These are phyloP conservation scores for Glonium stellatum DNA, from an alignment of 495 filamentous ascomycete genomes.

Conservation along the genomic window DNA sequence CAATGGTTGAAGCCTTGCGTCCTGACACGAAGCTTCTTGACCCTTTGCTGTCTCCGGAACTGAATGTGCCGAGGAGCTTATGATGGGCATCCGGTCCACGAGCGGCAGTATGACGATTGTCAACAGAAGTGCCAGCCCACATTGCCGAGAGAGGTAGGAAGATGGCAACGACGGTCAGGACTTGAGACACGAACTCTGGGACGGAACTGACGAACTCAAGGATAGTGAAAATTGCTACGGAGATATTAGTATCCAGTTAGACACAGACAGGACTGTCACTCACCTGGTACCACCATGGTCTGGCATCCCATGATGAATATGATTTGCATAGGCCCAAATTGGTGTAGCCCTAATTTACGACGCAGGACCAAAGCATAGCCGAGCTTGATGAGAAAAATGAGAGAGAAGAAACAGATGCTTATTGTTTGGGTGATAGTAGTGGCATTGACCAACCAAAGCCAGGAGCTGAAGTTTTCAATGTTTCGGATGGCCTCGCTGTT, in stretches of 20 bases:
- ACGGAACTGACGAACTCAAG: slow-evolving; percentile 47
- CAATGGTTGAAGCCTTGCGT: not conserved
- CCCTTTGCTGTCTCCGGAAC: not conserved
- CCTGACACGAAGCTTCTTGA: not conserved
- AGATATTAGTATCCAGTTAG: slow-evolving; percentile 10
- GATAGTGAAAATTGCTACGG: slow-evolving; percentile 61
- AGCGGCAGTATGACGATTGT: slow-evolving; percentile 6
- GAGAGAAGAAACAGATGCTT: slow-evolving; percentile 68
- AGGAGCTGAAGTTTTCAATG: slow-evolving; percentile 13
- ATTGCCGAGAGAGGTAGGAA: slow-evolving; percentile 75
- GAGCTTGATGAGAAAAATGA: slow-evolving; percentile 66
- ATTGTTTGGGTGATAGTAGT: slow-evolving; percentile 52
- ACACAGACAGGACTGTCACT: slow-evolving; percentile 23
- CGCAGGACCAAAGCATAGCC: slow-evolving; percentile 54
- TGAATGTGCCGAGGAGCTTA: slow-evolving; percentile 13
- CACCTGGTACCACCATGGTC: slow-evolving; percentile 74
- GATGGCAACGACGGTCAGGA: slow-evolving; percentile 61
- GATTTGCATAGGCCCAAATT: slow-evolving; percentile 62
- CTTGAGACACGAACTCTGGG: slow-evolving; percentile 53
- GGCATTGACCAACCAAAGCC: slow-evolving; percentile 45
- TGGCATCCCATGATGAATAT: slow-evolving; percentile 71
- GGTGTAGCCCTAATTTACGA: slow-evolving; percentile 48
- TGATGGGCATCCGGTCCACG: slow-evolving; percentile 20
- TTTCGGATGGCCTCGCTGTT: slow-evolving; percentile 41
- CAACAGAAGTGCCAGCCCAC: slow-evolving; percentile 55